These are phyloP conservation scores for Kondoa malvinella DNA, from an alignment of 768 basidiomycete genomes.

Conservation along the genomic window DNA sequence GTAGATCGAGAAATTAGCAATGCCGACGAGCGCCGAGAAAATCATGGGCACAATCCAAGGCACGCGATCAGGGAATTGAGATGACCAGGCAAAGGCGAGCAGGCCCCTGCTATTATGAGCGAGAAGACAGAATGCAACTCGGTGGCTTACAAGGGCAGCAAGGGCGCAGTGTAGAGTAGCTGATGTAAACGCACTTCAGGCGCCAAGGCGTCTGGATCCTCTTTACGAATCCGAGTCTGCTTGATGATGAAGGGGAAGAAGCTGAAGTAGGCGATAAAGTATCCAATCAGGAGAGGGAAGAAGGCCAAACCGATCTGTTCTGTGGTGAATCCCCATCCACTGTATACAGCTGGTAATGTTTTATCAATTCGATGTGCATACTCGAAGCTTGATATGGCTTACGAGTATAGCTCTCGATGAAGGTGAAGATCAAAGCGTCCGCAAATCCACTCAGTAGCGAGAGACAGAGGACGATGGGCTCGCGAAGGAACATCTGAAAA, in stretches of 20 bases:
- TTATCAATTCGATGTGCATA: background rate
- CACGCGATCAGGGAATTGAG: background rate
- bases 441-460: slow-evolving; percentile 29
- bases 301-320: slow-evolving; percentile 27
- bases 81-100: background rate
- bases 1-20: background rate
- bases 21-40: background rate
- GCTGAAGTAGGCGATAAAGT: slow-evolving; percentile 25
- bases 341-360: background rate
- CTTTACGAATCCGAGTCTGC: background rate
- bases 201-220: background rate
- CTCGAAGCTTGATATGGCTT: background rate
- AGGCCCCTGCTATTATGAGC: too few relatives aligned
- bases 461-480: slow-evolving; percentile 29
- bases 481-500: slow-evolving; percentile 28
- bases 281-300: slow-evolving; percentile 28
- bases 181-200: background rate
- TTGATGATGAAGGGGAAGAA: background rate
- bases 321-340: slow-evolving; percentile 21
- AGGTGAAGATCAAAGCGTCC: slow-evolving; percentile 31
- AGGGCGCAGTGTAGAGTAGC: background rate
- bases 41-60: background rate
- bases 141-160: too few relatives aligned
- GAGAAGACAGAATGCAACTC: too few relatives aligned
- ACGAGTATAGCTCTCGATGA: slow-evolving; percentile 21